Percentiles rank a stretch among this genome's conserved stretches.
These are phyloP conservation scores for Blastobotrys buckinghamii DNA, from an alignment of 1,139 yeast species.

Conservation along the genomic window DNA sequence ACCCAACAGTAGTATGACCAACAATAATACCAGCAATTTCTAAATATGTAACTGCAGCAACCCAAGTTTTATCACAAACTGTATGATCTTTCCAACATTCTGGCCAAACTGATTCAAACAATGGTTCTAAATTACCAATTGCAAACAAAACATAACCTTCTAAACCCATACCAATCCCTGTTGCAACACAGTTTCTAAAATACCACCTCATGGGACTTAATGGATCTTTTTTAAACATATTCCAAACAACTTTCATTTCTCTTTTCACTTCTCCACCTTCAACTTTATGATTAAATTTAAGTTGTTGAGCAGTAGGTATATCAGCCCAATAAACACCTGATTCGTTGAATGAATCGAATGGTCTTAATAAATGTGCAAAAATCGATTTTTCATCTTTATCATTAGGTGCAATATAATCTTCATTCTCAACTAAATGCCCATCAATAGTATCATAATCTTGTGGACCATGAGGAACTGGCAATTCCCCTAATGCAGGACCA, in stretches of 20 bases:
- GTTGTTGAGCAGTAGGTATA: conserved; percentile 28
- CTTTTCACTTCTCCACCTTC: conserved; percentile 27
- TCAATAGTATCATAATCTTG: conserved; percentile 33
- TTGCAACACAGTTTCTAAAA: conserved; percentile 33
- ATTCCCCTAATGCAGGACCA: conserved; percentile 31
- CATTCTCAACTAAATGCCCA: conserved; percentile 25
- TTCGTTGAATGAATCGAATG: conserved; percentile 29
- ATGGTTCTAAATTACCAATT: conserved; percentile 32
- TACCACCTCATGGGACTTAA: conserved; percentile 34
- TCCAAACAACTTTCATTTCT: conserved; percentile 25
- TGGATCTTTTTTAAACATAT: conserved; percentile 32
- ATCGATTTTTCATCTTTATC: conserved; percentile 33
- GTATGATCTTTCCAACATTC: conserved; percentile 32
- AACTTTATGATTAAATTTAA: conserved; percentile 27
- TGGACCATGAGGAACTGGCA: conserved; percentile 35
- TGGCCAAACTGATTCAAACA: conserved; percentile 35
- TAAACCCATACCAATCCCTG: conserved; percentile 36
- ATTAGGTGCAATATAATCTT: conserved; percentile 20
- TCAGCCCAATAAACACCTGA: conserved; percentile 38
- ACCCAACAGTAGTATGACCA: conserved; percentile 87
- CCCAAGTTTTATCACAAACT: conserved; percentile 33
- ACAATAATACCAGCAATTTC: conserved; percentile 77
- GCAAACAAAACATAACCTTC: conserved; percentile 38
- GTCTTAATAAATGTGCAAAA: conserved; percentile 31
- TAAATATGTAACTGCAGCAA: conserved; percentile 31